These are phyloP conservation scores for Trichosporon faecale DNA, from an alignment of 1,284 basidiomycete genomes.

Conservation along the genomic window DNA sequence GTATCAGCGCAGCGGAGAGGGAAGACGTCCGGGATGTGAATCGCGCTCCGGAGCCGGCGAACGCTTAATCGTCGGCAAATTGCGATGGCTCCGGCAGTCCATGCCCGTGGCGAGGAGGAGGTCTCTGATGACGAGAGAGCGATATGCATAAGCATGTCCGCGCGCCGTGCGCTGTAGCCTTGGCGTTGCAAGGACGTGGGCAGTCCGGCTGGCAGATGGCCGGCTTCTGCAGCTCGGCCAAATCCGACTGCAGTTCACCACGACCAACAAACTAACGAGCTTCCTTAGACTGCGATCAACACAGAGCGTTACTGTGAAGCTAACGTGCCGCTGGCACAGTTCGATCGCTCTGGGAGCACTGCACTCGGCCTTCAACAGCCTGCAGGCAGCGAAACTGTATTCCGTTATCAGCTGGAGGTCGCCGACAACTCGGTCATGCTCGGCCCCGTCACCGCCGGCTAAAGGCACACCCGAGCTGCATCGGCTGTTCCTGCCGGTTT, in stretches of 20 bases:
- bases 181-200: background rate
- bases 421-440: background rate
- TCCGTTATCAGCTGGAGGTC: background rate
- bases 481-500: background rate
- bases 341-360: no score
- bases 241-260: background rate
- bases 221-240: background rate
- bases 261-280: no score
- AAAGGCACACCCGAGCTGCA: background rate
- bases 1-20: conserved; percentile 1
- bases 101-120: no score
- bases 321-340: no score
- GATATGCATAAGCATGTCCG: background rate
- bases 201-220: background rate
- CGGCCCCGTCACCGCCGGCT: background rate
- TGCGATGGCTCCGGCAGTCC: background rate
- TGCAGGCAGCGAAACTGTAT: background rate
- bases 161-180: background rate
- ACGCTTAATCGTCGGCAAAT: background rate
- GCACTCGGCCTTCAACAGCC: no score
- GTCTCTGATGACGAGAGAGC: background rate
- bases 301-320: no score
- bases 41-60: background rate
- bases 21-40: background rate
- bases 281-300: no score